Conservation (phyloP, 805 yeast genomes). For the Blastobotrys robertii region DNA sequence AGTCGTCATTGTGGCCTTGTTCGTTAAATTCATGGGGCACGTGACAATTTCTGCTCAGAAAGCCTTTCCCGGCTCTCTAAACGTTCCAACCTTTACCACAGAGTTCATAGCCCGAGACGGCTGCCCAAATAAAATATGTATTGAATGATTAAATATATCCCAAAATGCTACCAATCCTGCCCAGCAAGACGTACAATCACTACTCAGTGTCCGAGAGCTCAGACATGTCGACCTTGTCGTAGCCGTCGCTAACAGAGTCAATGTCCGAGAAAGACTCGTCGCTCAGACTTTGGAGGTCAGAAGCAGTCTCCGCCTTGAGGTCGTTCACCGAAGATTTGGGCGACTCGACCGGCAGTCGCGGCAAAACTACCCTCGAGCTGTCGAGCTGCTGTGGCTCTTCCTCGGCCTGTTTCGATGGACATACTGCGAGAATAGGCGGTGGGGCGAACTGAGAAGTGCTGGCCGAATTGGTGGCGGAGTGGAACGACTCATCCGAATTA, state of each 20-base stretch:
- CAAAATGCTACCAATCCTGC: too few species aligned
- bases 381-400: too few species aligned
- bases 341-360: neutral
- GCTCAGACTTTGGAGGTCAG: neutral
- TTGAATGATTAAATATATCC: too few species aligned
- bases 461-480: too few species aligned
- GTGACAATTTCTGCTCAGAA: too few species aligned
- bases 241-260: conserved; percentile 1
- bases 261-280: conserved; percentile 1
- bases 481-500: too few species aligned
- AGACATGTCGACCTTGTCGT: conserved; percentile 7
- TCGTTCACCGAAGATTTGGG: too few species aligned
- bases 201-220: conserved; percentile 7
- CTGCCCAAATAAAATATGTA: neutral
- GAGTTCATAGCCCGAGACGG: neutral
- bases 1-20: too few species aligned
- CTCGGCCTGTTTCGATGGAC: too few species aligned
- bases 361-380: neutral
- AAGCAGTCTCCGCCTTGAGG: neutral
- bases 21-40: too few species aligned
- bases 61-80: too few species aligned
- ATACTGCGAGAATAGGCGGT: neutral
- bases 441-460: neutral
- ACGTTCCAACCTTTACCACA: neutral
- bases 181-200: neutral